Base-by-base conservation (phyloP, 108 stramenopile species). In the Cyclotella baltica region DNA sequence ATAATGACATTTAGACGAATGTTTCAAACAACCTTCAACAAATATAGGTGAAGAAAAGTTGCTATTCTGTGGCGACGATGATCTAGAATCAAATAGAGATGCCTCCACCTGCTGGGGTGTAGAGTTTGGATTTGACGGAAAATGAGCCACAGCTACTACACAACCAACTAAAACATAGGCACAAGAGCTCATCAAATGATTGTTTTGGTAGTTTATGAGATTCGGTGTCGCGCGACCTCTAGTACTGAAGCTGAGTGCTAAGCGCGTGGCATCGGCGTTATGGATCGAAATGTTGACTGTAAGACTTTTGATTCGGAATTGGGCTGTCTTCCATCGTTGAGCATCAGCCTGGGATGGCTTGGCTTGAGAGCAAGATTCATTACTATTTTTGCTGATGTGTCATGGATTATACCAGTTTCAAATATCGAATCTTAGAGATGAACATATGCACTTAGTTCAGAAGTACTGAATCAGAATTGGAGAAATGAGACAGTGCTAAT, bases 251-350 rank as follows among this genome's bases (percentile, higher is more conserved):
- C 91, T 88, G 37, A 95, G 86, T 28, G 93, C 81, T 19, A 95
- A 65, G 30, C 91, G 86, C 20, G 86, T 75, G 13, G 91, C 94
- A 83, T 95, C 94, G 1, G 91, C 89, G 63, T 95, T 95, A 40
- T 87, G 79, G 46, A 95, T 86, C 6, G 72, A 43, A 20, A 83
- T 48, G n/a, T 55, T 76, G 30, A 76, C 70, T 13, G 62, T 68
- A 29, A 70, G 43, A 66, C 20, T 35, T 37, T 82, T 23, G 46
- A 6, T 40, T 76, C 75, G 16, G 74, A 47, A 43, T 73, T 62
- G 40, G 65, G 65, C 34, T 75, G 74, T 43, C 73, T 73, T 9
- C 70, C 68, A 37, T 87, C 88, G 0, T 75, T 40, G 57, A 86
- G 71, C 43, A 56, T 70, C 37, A 95, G 80, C 19, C 73, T 72